Base-by-base conservation (phyloP, 805 yeast genomes). In the Candida railenensis region DNA sequence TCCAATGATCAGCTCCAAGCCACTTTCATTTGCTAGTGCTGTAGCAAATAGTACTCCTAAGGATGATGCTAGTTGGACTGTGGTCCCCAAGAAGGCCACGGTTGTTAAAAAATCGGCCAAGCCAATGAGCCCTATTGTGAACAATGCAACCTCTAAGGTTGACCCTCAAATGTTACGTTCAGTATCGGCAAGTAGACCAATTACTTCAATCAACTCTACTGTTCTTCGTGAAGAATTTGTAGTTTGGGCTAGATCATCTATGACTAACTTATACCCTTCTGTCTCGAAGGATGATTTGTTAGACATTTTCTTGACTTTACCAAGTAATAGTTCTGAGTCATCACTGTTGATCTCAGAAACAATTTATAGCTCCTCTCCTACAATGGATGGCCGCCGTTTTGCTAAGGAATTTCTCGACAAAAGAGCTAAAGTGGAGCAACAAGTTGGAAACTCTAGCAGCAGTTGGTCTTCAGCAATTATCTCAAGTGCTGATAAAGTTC, bases 301-400 rank as follows among this genome's bases (percentile, higher is more conserved):
- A 42, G 83, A 86, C 46, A 83, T 94, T 60, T 77, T 94, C 56
- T 71, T 91, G 51, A 83, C 89, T 50, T 77, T 92, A 51, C 97
- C 97, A 32, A 67, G 78, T n/a, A 63, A 60, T 42, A 80, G 83
- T 34, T 56, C 75, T 4, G 96, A 89, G 54, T 81, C 96, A 0
- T 74, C 77, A 42, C 96, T 85, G 62, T 87, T 92, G 62, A 90
- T 92, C 60, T 85, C 96, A 1, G 99, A 92, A 59, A 89, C 97
- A 11, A 82, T 92, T 48, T 90, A 89, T 69, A 83, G 94, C 21
- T 87, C 89, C 49, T 86, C 96, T 36, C 79, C 91, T 2, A 85
- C 91, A 1, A 83, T 92, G 87, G 97, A 94, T 63, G 98, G 98
- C 20, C 83, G 96, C 61, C 77, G 96, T 53, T 92, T 91, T 72